Evolutionary conservation across 192 early-diverging fungal species (phyloP).

Genomic region (Dissophora globulifera): DNA sequence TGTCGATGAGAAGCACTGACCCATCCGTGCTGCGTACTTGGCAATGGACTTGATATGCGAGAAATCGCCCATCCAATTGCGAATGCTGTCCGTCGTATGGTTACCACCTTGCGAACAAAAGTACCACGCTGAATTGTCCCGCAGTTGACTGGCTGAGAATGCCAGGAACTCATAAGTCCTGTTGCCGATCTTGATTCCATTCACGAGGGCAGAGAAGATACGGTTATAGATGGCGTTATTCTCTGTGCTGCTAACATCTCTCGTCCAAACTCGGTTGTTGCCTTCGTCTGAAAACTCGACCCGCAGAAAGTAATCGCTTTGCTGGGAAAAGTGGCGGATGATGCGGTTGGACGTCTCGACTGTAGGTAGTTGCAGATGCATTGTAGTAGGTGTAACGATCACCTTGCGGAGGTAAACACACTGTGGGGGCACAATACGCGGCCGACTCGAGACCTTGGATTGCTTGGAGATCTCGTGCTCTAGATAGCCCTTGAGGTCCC

Average conservation of each 20-base stretch:
- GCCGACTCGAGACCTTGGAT: constrained; percentile 11
- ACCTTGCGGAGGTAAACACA: constrained; percentile 64
- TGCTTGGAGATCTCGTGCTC: constrained; percentile 20
- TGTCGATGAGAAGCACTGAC: constrained; percentile 81
- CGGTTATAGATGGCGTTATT: constrained; percentile 62
- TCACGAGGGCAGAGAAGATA: constrained; percentile 56
- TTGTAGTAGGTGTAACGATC: constrained; percentile 73
- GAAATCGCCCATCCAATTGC: constrained; percentile 79
- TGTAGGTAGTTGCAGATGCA: constrained; percentile 70
- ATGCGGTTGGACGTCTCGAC: constrained; percentile 81
- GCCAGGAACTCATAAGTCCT: constrained; percentile 69
- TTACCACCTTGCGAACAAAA: constrained; percentile 61
- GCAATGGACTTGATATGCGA: constrained; percentile 70
- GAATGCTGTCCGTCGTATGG: constrained; percentile 61
- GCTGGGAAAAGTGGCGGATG: constrained; percentile 64
- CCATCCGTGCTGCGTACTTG: constrained; percentile 75
- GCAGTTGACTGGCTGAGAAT: constrained; percentile 71
- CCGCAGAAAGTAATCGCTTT: constrained; percentile 70
- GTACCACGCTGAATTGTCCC: constrained; percentile 78
- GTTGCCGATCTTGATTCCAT: constrained; percentile 67
- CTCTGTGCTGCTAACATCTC: constrained; percentile 8
- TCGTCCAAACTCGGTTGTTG: constrained; percentile 46
- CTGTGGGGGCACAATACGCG: constrained; percentile 52
- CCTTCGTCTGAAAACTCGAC: constrained; percentile 78
- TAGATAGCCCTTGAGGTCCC: constrained; percentile 48